Evolutionary conservation across 768 basidiomycete genomes (phyloP).

Genomic region (Krasilnikovozyma curviuscula): DNA sequence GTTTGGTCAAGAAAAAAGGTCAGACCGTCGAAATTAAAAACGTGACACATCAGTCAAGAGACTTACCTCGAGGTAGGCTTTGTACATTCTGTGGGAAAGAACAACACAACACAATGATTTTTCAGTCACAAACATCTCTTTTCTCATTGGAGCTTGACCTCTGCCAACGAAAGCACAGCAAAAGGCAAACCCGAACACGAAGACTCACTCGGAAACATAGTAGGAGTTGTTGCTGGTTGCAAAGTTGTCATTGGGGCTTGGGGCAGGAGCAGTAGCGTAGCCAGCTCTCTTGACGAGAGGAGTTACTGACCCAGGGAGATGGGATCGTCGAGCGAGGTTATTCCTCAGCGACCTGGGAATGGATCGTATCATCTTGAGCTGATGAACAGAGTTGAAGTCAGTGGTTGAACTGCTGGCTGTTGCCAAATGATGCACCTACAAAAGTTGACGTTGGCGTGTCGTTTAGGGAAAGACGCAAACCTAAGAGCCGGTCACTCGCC

Average conservation of each 20-base stretch:
- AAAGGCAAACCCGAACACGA: neutral
- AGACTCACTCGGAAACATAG: slow-evolving; percentile 54
- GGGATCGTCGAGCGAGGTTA: too few relatives aligned
- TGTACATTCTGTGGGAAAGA: slow-evolving; percentile 49
- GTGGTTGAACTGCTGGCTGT: too few relatives aligned
- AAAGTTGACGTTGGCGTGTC: too few relatives aligned
- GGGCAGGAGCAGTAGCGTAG: slow-evolving; percentile 16
- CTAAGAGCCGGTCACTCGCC: too few relatives aligned
- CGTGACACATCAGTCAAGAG: neutral
- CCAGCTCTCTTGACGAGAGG: neutral
- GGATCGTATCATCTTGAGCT: too few relatives aligned
- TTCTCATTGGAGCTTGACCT: neutral
- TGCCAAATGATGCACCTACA: too few relatives aligned
- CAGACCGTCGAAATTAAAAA: neutral
- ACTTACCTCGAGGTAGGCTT: slow-evolving; percentile 32
- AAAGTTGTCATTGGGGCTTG: slow-evolving; percentile 33
- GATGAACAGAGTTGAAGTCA: too few relatives aligned
- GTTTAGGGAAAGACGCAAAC: too few relatives aligned
- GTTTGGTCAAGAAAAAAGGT: neutral
- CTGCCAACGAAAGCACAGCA: neutral
- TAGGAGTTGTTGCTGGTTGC: slow-evolving; percentile 89
- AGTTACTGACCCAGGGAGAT: too few relatives aligned
- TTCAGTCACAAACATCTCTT: neutral
- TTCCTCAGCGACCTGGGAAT: too few relatives aligned
- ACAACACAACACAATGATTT: neutral